Evolutionary conservation across 768 basidiomycete genomes (phyloP), one percentile per base, ranked within the genome.

Genomic region (Rhizopogon roseolus): DNA sequence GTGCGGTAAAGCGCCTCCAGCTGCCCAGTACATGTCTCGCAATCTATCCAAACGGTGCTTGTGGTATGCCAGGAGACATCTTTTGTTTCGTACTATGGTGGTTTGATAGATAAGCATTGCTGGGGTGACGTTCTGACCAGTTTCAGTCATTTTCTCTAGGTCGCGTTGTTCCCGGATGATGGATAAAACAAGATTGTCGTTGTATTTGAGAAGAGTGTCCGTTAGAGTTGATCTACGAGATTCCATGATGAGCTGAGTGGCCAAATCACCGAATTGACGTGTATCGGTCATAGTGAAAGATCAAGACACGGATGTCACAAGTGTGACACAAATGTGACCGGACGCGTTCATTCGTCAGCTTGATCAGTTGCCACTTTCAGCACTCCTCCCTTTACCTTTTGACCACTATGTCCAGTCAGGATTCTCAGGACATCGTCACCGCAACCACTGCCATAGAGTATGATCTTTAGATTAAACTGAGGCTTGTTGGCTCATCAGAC

Each of bases 1-100:
- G 58, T 92, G 88, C 1, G 93, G 90, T 3, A 97, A 75, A 4
- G 92, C 88, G 13, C 93, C 95, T 16, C 91, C 91, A 7, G 85
- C 81, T 11, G 82, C 74, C 96, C 96, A 98, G 72, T 92, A 97
- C 75, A 90, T 79, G 63, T 93, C 86, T 54, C 85, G 81, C 50
- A 98, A 80, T 50, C 85, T 83, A 65, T 92, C 88, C 38, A 92
- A 71, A 52, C 96, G 81, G 72, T 94, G 92, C 25, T 81, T 73
- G 69, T 98, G 93, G 71, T 98, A 99, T 0, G 93, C 93, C 42
- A 98, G 81, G 4, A 98, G 78, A 66, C 92, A 93, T n/a, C 97
- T 88, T 68, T 96, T 97, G 77, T 98, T 97, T 57, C 94, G 84
- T 39, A 86, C 77, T 61, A 96, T 88, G 37, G 91, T 85, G 7